These are phyloP conservation scores for Pestalotiopsis sp. DNA, from an alignment of 2,329 filamentous ascomycete species.

Conservation along the genomic window DNA sequence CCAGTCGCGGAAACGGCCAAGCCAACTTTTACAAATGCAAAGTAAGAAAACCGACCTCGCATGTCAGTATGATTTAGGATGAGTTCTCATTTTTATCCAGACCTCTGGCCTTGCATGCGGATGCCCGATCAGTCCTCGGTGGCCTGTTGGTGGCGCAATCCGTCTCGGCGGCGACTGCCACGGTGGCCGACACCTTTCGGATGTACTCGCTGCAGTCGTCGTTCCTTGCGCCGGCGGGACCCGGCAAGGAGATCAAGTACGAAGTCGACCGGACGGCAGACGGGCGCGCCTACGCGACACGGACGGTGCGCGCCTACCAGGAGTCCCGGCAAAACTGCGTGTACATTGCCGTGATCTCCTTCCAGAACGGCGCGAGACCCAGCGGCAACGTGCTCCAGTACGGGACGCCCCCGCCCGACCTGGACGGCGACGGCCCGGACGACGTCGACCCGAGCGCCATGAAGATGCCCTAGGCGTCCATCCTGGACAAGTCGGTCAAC, in stretches of 20 bases:
- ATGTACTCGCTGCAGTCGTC: background rate
- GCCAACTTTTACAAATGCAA: background rate
- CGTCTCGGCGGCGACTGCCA: slow-evolving; percentile 3
- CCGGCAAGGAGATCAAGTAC: slow-evolving; percentile 6
- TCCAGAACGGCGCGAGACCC: slow-evolving; percentile 12
- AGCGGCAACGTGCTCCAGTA: background rate
- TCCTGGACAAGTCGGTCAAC: background rate
- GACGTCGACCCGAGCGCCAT: background rate
- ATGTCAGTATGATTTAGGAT: background rate
- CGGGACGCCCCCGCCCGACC: background rate
- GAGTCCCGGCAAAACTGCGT: slow-evolving; percentile 6
- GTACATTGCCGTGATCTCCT: slow-evolving; percentile 18
- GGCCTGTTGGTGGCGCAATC: slow-evolving; percentile 1
- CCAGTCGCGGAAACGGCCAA: background rate
- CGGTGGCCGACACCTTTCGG: background rate
- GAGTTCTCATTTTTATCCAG: background rate
- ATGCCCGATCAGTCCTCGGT: background rate
- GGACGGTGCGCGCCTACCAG: slow-evolving; percentile 15
- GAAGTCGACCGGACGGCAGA: slow-evolving; percentile 15
- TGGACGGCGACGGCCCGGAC: background rate
- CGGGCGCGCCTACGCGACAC: slow-evolving; percentile 17
- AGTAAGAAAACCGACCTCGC: background rate
- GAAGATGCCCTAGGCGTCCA: background rate
- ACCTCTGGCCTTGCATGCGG: background rate
- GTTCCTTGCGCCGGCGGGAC: background rate